phyloP scores from a whole-genome alignment of 1,284 basidiomycete species.

The Leccinum proliferum region DNA sequence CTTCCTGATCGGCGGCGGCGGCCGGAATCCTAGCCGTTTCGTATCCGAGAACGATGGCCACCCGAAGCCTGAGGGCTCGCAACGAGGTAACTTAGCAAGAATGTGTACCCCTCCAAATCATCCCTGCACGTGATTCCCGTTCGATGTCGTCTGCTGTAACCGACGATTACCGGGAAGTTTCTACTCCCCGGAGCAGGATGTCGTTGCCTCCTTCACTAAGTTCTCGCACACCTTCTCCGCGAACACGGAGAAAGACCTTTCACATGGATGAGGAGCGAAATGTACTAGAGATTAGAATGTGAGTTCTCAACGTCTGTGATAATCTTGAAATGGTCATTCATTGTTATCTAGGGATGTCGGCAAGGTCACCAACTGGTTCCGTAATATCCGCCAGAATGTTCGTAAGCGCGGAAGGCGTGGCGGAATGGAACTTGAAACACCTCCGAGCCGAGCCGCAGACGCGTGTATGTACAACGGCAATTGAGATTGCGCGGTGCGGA shows the following conservation, averaged over 20 bases:
- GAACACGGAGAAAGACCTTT: constrained; percentile 37
- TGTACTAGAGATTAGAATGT: constrained; percentile 70
- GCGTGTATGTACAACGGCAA: too few relatives aligned
- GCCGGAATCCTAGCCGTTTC: constrained; percentile 26
- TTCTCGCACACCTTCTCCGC: constrained; percentile 29
- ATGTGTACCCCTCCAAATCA: constrained; percentile 36
- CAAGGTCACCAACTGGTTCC: constrained; percentile 84
- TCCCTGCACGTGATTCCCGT: constrained; percentile 17
- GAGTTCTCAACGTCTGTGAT: constrained; percentile 23
- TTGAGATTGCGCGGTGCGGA: too few relatives aligned
- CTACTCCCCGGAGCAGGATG: constrained; percentile 22
- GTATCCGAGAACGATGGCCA: constrained; percentile 32
- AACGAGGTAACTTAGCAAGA: constrained; percentile 16
- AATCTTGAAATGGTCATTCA: constrained; percentile 4
- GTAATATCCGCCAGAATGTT: constrained; percentile 70
- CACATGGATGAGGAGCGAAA: constrained; percentile 56
- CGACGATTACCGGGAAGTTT: constrained; percentile 26
- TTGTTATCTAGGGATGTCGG: constrained; percentile 57
- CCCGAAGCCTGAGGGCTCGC: constrained; percentile 23
- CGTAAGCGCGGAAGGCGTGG: constrained; percentile 53
- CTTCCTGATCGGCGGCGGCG: constrained; percentile 17
- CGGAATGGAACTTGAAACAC: too few relatives aligned
- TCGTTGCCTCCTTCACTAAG: constrained; percentile 28
- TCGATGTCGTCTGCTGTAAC: constrained; percentile 16
- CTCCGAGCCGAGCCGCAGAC: too few relatives aligned